Base-by-base conservation (phyloP, 768 basidiomycete species). In the Agaricus subrufescens region DNA sequence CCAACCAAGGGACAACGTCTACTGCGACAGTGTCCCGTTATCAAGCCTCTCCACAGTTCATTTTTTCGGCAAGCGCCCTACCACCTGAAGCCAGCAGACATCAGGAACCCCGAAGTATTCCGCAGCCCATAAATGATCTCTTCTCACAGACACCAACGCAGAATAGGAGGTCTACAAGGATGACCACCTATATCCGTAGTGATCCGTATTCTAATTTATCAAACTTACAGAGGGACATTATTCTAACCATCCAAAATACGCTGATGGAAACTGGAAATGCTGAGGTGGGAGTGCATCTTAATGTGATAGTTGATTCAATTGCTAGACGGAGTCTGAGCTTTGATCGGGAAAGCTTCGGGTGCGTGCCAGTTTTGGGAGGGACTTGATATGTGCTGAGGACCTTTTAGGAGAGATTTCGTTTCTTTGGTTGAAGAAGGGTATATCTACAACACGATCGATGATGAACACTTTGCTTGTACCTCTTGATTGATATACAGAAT, bases 381-480 rank as follows among this genome's bases (percentile, higher is more conserved):
- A 11, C 52, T 10, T 25, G 7, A 47, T 10, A 15, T 23, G 19
- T 37, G 14, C 40, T 43, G 25, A 56, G 15, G 30, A 8, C 3
- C 27, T 38, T n/a, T 3, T 45, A 69, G 67, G 39, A 54, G 57
- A 2, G 59, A 65, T 3, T 49, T 69, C 9, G 63, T 63, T 40
- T 49, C 47, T 2, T 55, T 71, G 23, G 27, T 69, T n/a, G 58
- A 64, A 0, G 60, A 65, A 11, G 63, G 58, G 3, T 60, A 64
- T 39, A 64, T 72, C n/a, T 66, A 58, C 44, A 62, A 57, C 40
- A 65, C 66, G 1, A 54, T 65, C 42, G 67, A 71, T 50, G 67
- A 70, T 11, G 44, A 51, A 12, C 67, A 67, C 56, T 67, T 65
- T 34, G 59, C 59, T 29, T 52, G 58, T 52, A 52, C 46, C 15